Percentiles rank a stretch among this genome's conserved stretches.
phyloP scores from a whole-genome alignment of 345 rosid species.

The Xanthoceras sorbifolium region DNA sequence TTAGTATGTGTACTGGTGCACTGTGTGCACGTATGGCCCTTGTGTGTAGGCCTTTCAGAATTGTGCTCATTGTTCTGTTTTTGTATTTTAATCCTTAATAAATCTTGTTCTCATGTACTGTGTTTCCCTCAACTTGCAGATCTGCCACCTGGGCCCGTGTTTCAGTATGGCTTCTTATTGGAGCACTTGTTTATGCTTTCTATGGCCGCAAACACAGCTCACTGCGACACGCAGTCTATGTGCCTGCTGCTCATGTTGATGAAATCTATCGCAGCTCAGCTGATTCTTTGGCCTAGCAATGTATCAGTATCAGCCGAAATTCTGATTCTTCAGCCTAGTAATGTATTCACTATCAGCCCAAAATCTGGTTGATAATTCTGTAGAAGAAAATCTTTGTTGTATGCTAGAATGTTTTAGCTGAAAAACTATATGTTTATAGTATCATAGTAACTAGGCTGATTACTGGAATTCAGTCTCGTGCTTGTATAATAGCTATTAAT shows the following conservation, averaged over 20 bases:
- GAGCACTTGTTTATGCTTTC: conserved; percentile 60
- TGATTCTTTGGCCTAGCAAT: conserved; percentile 34
- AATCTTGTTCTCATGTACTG: conserved; percentile 4
- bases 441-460: conserved; percentile 9
- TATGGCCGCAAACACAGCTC: conserved; percentile 77
- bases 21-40: background rate
- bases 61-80: background rate
- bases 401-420: background rate
- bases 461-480: conserved; percentile 1
- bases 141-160: conserved; percentile 76
- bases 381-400: conserved; percentile 17
- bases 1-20: background rate
- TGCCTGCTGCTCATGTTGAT: conserved; percentile 57
- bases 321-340: conserved; percentile 38
- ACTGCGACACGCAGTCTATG: conserved; percentile 63
- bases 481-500: conserved; percentile 6
- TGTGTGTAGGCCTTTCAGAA: background rate
- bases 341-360: background rate
- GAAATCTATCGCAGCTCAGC: conserved; percentile 55
- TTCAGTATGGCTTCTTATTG: conserved; percentile 66
- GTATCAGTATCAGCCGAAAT: background rate
- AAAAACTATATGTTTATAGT: background rate
- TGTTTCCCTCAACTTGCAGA: conserved; percentile 30
- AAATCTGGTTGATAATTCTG: background rate
- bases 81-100: background rate